Conservation (phyloP, 2,329 filamentous ascomycete species). For the Biscogniauxia mediterranea region DNA sequence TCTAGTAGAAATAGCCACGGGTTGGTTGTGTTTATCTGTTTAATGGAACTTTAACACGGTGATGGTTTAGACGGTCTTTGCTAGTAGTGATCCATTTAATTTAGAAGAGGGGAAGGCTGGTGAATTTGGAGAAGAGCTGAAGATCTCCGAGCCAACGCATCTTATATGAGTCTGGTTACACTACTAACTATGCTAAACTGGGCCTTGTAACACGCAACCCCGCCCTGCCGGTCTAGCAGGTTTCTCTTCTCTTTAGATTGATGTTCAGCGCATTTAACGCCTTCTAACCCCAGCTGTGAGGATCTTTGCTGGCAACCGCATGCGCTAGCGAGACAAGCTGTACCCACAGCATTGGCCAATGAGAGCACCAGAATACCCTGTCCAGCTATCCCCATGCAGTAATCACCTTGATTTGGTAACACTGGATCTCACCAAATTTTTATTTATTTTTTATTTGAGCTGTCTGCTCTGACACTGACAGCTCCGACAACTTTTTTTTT, state of each 20-base stretch:
- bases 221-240: neutral
- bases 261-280: neutral
- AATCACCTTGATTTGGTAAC: slow-evolving; percentile 17
- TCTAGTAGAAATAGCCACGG: too few species aligned
- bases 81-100: neutral
- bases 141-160: neutral
- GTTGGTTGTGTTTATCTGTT: too few species aligned
- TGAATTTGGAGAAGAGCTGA: neutral
- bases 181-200: too few species aligned
- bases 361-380: slow-evolving; percentile 4
- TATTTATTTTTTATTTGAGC: neutral
- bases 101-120: neutral
- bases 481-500: neutral
- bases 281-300: neutral
- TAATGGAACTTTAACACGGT: neutral
- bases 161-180: neutral
- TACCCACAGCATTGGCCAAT: slow-evolving; percentile 11
- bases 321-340: neutral
- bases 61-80: neutral
- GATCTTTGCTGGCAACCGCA: neutral
- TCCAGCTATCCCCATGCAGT: slow-evolving; percentile 11
- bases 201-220: neutral
- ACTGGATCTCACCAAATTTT: neutral
- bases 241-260: neutral
- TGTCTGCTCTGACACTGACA: too few species aligned